These are phyloP conservation scores for Albifimbria verrucaria DNA, from an alignment of 2,329 filamentous ascomycete genomes.

Conservation along the genomic window DNA sequence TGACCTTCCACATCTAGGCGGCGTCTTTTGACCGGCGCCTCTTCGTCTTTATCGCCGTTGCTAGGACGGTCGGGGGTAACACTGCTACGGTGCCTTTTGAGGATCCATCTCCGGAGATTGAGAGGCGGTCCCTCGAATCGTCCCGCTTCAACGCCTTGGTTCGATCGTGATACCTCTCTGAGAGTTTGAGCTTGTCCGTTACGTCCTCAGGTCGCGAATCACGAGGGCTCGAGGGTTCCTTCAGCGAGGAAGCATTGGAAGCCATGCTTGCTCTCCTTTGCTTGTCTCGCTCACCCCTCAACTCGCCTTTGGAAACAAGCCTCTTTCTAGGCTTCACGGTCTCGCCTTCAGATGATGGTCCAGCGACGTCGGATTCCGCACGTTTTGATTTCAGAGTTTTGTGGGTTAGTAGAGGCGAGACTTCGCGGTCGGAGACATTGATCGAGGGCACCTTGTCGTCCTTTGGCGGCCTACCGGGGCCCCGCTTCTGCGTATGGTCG, in stretches of 20 bases:
- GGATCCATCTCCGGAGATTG: slow-evolving; percentile 46
- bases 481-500: slow-evolving; percentile 48
- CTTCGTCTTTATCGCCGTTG: slow-evolving; percentile 51
- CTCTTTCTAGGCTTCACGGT: slow-evolving; percentile 58
- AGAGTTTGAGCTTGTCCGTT: slow-evolving; percentile 43
- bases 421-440: slow-evolving; percentile 50
- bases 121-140: slow-evolving; percentile 54
- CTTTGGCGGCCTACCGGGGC: slow-evolving; percentile 51
- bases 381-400: slow-evolving; percentile 51
- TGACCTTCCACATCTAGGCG: slow-evolving; percentile 53
- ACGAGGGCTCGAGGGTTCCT: slow-evolving; percentile 51
- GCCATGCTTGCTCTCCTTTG: slow-evolving; percentile 57
- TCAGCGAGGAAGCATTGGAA: slow-evolving; percentile 51
- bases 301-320: slow-evolving; percentile 60
- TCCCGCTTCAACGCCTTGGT: slow-evolving; percentile 61
- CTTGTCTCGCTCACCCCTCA: slow-evolving; percentile 57
- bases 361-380: slow-evolving; percentile 50
- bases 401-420: slow-evolving; percentile 42
- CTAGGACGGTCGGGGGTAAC: slow-evolving; percentile 54
- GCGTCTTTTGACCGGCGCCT: slow-evolving; percentile 52
- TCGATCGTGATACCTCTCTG: slow-evolving; percentile 57
- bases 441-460: slow-evolving; percentile 48
- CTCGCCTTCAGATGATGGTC: slow-evolving; percentile 54
- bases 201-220: slow-evolving; percentile 47
- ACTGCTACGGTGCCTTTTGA: slow-evolving; percentile 59